These are phyloP conservation scores for Fonsecaea erecta DNA, from an alignment of 2,329 filamentous ascomycete genomes.

Conservation along the genomic window DNA sequence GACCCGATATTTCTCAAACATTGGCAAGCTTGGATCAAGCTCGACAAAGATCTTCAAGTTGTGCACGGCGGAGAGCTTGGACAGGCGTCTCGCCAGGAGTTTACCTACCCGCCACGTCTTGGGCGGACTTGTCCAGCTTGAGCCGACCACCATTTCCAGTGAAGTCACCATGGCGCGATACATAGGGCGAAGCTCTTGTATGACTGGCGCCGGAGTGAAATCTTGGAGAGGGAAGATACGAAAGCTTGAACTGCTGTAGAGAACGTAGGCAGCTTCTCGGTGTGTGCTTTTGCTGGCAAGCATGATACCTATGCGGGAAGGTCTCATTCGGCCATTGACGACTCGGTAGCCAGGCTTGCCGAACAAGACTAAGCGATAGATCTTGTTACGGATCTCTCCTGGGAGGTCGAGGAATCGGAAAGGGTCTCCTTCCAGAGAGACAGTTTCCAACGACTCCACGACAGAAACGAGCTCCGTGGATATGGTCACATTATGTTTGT, in stretches of 20 bases:
- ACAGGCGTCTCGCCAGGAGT: constrained; percentile 48
- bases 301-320: constrained; percentile 43
- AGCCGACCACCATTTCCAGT: constrained; percentile 62
- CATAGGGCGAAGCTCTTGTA: constrained; percentile 56
- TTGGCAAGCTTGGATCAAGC: constrained; percentile 58
- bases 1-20: constrained; percentile 63
- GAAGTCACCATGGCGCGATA: constrained; percentile 59
- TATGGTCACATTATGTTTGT: constrained; percentile 25
- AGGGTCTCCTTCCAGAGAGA: constrained; percentile 33
- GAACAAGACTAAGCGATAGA: constrained; percentile 45
- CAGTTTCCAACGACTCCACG: constrained; percentile 13
- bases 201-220: constrained; percentile 49
- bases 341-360: constrained; percentile 37
- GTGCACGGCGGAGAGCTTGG: constrained; percentile 44
- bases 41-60: constrained; percentile 63
- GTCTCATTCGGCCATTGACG: constrained; percentile 22
- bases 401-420: constrained; percentile 61
- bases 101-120: constrained; percentile 58
- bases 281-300: constrained; percentile 52
- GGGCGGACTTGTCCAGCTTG: constrained; percentile 63
- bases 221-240: constrained; percentile 59
- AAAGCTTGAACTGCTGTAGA: constrained; percentile 59
- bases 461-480: constrained; percentile 9
- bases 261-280: constrained; percentile 56
- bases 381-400: constrained; percentile 57